Evolutionary conservation across 2,329 filamentous ascomycete species (phyloP).

Genomic region (Pseudogymnoascus sp.): DNA sequence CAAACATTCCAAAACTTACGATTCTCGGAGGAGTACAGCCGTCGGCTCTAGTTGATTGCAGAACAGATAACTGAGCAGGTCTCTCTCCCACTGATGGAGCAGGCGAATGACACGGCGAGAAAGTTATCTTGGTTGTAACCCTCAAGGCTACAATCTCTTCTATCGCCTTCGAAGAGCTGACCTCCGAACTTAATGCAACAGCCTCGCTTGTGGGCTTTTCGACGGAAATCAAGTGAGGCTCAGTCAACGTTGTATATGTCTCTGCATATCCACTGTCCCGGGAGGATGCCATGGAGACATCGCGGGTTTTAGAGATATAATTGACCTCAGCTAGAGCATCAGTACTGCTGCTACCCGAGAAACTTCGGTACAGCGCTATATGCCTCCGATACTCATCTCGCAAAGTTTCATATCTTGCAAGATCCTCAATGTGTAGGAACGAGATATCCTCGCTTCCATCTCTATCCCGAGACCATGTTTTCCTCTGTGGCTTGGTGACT

Average conservation of each 20-base stretch:
- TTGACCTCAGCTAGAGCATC: background rate
- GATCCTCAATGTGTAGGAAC: background rate
- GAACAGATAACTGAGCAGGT: background rate
- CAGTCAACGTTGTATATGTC: background rate
- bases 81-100: background rate
- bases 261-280: background rate
- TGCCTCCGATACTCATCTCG: background rate
- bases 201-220: background rate
- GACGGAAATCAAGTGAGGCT: background rate
- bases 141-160: background rate
- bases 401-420: constrained; percentile 2
- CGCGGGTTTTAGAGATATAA: background rate
- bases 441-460: constrained; percentile 1
- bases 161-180: background rate
- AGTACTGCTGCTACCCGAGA: background rate
- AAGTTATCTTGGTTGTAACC: background rate
- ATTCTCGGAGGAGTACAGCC: background rate
- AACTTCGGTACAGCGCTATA: background rate
- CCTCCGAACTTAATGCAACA: background rate
- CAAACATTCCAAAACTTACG: background rate
- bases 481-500: background rate
- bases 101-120: background rate
- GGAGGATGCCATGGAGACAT: background rate
- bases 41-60: background rate
- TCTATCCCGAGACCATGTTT: background rate